A percentile compares a stretch with the other conserved stretches of the same genome.
These are phyloP conservation scores for Aspergillus novoparasiticus DNA, from an alignment of 2,329 filamentous ascomycete species.

Conservation along the genomic window DNA sequence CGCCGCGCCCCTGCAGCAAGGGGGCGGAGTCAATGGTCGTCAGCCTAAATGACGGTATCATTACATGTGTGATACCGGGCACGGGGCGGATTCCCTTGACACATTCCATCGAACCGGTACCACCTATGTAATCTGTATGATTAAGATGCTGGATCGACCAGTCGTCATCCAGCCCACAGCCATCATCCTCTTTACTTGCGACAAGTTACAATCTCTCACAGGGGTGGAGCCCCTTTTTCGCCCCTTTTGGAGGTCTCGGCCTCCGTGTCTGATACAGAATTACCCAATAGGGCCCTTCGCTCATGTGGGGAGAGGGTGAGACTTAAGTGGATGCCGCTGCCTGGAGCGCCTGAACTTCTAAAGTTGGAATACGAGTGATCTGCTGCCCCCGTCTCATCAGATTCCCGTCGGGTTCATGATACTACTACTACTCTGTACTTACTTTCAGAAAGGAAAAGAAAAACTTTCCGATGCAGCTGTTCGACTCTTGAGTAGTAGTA, in stretches of 20 bases:
- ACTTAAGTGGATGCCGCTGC: not conserved
- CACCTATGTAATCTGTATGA: not conserved
- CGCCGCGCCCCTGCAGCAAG: conserved; percentile 15
- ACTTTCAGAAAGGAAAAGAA: too few relatives aligned
- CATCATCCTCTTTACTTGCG: not conserved
- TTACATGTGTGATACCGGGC: conserved; percentile 9
- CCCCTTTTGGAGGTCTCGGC: not conserved
- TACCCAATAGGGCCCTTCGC: not conserved
- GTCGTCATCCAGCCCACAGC: not conserved
- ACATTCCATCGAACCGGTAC: not conserved
- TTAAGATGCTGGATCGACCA: not conserved
- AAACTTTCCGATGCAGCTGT: too few relatives aligned
- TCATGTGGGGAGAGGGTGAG: not conserved
- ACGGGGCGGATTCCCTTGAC: not conserved
- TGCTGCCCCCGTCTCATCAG: not conserved
- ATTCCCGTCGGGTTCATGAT: not conserved
- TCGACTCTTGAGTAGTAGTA: too few relatives aligned
- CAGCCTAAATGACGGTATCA: conserved; percentile 19
- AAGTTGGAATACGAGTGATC: conserved; percentile 1
- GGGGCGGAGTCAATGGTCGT: conserved; percentile 24
- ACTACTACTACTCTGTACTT: too few relatives aligned
- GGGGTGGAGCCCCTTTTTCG: not conserved
- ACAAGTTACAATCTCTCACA: not conserved
- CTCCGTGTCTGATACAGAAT: not conserved
- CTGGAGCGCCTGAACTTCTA: not conserved